Conservation (phyloP, 805 yeast species). For the Priceomyces fermenticarens region DNA sequence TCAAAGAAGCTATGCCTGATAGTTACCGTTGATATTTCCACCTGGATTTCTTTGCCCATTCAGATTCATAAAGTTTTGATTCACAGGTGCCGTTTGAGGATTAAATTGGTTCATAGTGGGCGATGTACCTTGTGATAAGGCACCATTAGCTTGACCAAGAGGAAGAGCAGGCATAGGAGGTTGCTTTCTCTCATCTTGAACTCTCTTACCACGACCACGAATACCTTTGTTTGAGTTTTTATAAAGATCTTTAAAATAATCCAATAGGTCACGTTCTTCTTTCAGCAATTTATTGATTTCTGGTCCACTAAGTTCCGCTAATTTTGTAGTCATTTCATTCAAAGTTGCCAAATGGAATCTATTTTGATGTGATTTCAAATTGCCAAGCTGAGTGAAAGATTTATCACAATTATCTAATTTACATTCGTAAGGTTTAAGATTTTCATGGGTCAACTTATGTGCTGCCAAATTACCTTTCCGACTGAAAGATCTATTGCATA, state of each 20-base stretch:
- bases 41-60: constrained; percentile 1
- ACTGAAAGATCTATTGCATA: constrained; percentile 75
- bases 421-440: constrained; percentile 75
- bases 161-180: background rate
- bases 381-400: constrained; percentile 87
- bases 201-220: constrained; percentile 75
- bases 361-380: constrained; percentile 91
- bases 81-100: background rate
- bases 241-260: constrained; percentile 77
- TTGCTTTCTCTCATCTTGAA: background rate
- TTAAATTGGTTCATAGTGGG: constrained; percentile 1
- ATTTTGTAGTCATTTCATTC: constrained; percentile 58
- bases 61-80: constrained; percentile 1
- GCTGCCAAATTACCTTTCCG: constrained; percentile 91
- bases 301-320: constrained; percentile 59
- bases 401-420: constrained; percentile 78
- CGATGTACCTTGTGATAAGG: background rate
- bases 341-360: constrained; percentile 77
- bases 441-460: constrained; percentile 78
- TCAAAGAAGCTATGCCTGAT: constrained; percentile 1
- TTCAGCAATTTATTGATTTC: constrained; percentile 47
- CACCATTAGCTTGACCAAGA: background rate
- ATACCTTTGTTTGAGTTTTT: constrained; percentile 90
- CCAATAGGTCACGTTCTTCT: constrained; percentile 65
- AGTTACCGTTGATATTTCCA: constrained; percentile 2